Evolutionary conservation across 345 rosid genomes (phyloP).

Genomic region (Boechera divaricarpa): DNA sequence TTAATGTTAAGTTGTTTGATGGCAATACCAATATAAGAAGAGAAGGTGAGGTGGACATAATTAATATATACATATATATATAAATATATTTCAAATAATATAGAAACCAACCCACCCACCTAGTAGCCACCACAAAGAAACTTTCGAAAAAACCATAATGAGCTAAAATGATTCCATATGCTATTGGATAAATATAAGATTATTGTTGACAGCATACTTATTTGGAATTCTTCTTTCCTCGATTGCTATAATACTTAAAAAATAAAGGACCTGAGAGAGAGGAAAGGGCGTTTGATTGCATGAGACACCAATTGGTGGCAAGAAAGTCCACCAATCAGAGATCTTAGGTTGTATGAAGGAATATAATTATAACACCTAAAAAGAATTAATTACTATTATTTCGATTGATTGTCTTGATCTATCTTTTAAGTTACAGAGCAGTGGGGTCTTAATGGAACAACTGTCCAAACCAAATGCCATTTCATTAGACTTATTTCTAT

Average conservation of each 20-base stretch:
- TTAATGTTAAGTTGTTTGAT: slow-evolving; percentile 17
- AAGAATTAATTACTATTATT: slow-evolving; percentile 13
- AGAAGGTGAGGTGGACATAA: slow-evolving; percentile 14
- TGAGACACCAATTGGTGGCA: slow-evolving; percentile 59
- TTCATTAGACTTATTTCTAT: slow-evolving; percentile 44
- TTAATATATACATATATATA: not conserved
- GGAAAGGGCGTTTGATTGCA: slow-evolving; percentile 44
- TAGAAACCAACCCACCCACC: slow-evolving; percentile 47
- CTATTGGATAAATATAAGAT: slow-evolving; percentile 51
- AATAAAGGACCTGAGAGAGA: slow-evolving; percentile 50
- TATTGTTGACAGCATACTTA: slow-evolving; percentile 67
- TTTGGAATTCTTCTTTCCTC: slow-evolving; percentile 64
- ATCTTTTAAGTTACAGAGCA: slow-evolving; percentile 59
- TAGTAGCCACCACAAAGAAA: slow-evolving; percentile 43
- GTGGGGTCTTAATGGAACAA: slow-evolving; percentile 67
- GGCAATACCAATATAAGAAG: not conserved
- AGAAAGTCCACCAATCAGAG: slow-evolving; percentile 49
- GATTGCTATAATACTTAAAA: slow-evolving; percentile 40
- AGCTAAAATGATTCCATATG: slow-evolving; percentile 55
- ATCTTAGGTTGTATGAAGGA: slow-evolving; percentile 38
- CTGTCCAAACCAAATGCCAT: slow-evolving; percentile 75
- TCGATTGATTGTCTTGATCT: slow-evolving; percentile 51
- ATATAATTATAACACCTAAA: slow-evolving; percentile 37
- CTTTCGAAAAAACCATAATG: slow-evolving; percentile 20
- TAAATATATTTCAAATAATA: slow-evolving; percentile 12